A percentile compares a stretch with the other conserved stretches of the same genome.
phyloP scores from a whole-genome alignment of 2,329 filamentous ascomycete species.

The Diaporthe helianthi region DNA sequence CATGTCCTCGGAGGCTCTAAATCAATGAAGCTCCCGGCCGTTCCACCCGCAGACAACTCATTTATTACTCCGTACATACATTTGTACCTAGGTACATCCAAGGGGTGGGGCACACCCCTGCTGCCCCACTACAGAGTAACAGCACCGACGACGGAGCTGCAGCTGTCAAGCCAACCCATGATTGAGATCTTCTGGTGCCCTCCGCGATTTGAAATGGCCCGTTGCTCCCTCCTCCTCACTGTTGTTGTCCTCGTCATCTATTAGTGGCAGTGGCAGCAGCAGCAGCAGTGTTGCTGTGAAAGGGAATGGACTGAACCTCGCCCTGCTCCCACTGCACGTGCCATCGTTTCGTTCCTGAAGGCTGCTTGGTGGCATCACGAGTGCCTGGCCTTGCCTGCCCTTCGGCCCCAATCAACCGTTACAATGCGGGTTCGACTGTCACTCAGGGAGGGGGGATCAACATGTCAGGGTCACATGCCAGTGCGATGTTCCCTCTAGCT shows the following conservation, averaged over 20 bases:
- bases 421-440: neutral
- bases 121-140: neutral
- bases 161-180: slow-evolving; percentile 21
- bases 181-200: slow-evolving; percentile 15
- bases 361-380: slow-evolving; percentile 1
- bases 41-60: slow-evolving; percentile 12
- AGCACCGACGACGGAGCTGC: slow-evolving; percentile 14
- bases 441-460: neutral
- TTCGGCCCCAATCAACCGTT: slow-evolving; percentile 1
- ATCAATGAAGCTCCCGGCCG: slow-evolving; percentile 3
- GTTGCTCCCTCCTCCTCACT: neutral
- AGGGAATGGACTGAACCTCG: neutral
- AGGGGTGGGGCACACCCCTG: neutral
- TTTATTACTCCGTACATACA: too few relatives aligned
- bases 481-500: slow-evolving; percentile 1
- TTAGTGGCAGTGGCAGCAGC: neutral
- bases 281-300: neutral
- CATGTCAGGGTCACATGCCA: slow-evolving; percentile 11
- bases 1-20: neutral
- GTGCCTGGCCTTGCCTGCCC: neutral
- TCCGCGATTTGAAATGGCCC: slow-evolving; percentile 7
- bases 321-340: neutral
- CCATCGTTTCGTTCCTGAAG: neutral
- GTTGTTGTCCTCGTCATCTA: neutral
- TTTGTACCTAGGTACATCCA: slow-evolving; percentile 15